These are phyloP conservation scores for Irpex sp. DNA, from an alignment of 1,284 basidiomycete species.

Conservation along the genomic window DNA sequence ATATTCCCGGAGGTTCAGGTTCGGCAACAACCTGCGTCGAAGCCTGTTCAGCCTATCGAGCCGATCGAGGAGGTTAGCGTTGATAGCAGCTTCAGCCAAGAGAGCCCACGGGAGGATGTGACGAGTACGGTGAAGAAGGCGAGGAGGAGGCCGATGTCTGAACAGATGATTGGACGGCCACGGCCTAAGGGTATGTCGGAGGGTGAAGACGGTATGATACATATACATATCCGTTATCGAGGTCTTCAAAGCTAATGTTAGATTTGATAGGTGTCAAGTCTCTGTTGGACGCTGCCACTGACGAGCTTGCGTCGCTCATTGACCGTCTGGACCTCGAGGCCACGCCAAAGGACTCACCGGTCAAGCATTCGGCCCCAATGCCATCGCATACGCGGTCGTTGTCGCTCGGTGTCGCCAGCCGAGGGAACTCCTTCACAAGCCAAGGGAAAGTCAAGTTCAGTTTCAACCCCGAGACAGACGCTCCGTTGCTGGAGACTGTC, in stretches of 20 bases:
- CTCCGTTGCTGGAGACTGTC: constrained; percentile 25
- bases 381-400: constrained; percentile 9
- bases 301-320: constrained; percentile 73
- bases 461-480: constrained; percentile 18
- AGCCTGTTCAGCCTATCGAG: constrained; percentile 33
- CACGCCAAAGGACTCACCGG: constrained; percentile 55
- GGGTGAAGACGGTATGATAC: constrained; percentile 39
- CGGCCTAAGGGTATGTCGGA: constrained; percentile 52
- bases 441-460: constrained; percentile 10
- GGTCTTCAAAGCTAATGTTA: constrained; percentile 3
- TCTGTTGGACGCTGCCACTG: constrained; percentile 69
- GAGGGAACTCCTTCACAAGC: constrained; percentile 36
- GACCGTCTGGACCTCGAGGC: constrained; percentile 71
- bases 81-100: constrained; percentile 30
- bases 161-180: constrained; percentile 50
- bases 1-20: constrained; percentile 30
- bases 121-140: constrained; percentile 50
- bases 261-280: constrained; percentile 57
- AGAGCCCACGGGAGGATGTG: neutral
- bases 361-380: constrained; percentile 18
- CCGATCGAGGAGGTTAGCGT: constrained; percentile 48
- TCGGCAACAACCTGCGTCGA: neutral
- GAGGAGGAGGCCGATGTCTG: constrained; percentile 57
- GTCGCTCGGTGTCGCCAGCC: constrained; percentile 9
- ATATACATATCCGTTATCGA: too few species aligned